Evolutionary conservation across 768 basidiomycete species (phyloP).

Genomic region (Termitomyces sp.): DNA sequence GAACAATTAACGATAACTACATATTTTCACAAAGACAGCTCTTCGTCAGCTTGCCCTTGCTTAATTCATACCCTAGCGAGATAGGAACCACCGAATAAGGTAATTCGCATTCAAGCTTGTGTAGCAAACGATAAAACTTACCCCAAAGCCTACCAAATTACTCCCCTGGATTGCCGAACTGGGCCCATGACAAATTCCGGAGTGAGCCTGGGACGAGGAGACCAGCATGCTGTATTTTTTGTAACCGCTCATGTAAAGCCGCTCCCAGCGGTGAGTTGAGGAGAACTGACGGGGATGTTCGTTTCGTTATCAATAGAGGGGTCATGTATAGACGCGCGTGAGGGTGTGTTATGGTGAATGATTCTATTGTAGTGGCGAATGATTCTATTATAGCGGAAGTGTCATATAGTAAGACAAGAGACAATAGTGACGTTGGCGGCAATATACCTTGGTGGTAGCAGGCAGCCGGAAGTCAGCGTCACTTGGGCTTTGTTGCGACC

Average conservation of each 20-base stretch:
- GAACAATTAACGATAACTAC: too few species aligned
- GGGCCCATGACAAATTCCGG: too few species aligned
- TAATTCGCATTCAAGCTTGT: too few species aligned
- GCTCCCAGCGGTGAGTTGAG: background rate
- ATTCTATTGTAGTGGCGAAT: background rate
- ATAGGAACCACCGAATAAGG: too few species aligned
- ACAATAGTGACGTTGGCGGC: background rate
- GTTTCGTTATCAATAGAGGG: background rate
- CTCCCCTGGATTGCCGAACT: too few species aligned
- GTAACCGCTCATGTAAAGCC: background rate
- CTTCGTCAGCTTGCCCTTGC: too few species aligned
- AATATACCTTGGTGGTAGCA: background rate
- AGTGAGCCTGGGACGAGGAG: slow-evolving; percentile 12
- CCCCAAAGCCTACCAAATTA: too few species aligned
- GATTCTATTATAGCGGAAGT: background rate
- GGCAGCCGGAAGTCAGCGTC: background rate
- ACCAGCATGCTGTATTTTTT: slow-evolving; percentile 1
- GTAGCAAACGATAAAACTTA: too few species aligned
- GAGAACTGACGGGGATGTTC: background rate
- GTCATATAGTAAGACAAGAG: background rate
- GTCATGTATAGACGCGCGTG: background rate
- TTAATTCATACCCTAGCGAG: too few species aligned
- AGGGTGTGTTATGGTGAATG: too few species aligned
- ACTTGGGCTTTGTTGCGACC: slow-evolving; percentile 46
- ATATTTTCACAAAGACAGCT: too few species aligned